Conservation (phyloP, 2,329 filamentous ascomycete genomes). For the Aspergillus sp. region DNA sequence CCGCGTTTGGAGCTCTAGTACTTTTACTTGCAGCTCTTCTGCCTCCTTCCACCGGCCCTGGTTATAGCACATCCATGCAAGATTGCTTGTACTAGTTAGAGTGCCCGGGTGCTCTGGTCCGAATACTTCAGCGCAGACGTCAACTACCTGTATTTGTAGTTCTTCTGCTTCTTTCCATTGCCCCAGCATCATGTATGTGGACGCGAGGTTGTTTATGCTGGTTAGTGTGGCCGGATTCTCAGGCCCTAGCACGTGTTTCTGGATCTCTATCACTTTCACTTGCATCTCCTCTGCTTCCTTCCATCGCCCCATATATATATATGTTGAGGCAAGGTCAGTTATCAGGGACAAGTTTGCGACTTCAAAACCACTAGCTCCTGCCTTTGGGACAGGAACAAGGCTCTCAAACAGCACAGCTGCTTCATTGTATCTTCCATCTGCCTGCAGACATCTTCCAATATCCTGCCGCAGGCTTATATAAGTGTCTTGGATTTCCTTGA, state of each 20-base stretch:
- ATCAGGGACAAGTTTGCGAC: neutral
- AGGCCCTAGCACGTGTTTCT: too few species aligned
- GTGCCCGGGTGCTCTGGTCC: neutral
- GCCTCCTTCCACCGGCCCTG: neutral
- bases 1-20: neutral
- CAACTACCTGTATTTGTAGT: neutral
- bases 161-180: slow-evolving; percentile 27
- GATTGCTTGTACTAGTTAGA: neutral
- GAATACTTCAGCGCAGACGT: neutral
- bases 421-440: too few species aligned
- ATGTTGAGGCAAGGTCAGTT: too few species aligned
- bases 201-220: too few species aligned
- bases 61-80: neutral
- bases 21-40: neutral
- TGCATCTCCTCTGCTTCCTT: too few species aligned
- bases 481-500: neutral
- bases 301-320: too few species aligned
- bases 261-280: too few species aligned
- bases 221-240: too few species aligned
- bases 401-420: too few species aligned
- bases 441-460: slow-evolving; percentile 13
- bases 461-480: neutral
- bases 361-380: too few species aligned
- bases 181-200: too few species aligned
- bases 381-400: too few species aligned